phyloP scores from a whole-genome alignment of 2,329 filamentous ascomycete genomes.

The Davidsoniella virescens region DNA sequence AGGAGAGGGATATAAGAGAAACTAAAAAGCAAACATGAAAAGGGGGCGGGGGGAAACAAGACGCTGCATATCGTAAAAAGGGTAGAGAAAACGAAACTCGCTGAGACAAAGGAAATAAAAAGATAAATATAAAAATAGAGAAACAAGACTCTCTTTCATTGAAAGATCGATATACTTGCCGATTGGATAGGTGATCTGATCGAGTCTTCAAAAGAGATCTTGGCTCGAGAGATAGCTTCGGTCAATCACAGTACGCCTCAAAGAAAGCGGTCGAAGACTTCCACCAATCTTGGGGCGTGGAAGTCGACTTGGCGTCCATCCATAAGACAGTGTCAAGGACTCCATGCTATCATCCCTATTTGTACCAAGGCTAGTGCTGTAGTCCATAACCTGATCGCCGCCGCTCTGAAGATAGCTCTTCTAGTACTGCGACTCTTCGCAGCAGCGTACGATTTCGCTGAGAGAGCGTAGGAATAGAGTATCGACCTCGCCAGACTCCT shows the following conservation, averaged over 20 bases:
- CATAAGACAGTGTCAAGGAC: too few species aligned
- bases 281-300: too few species aligned
- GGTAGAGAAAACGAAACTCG: neutral
- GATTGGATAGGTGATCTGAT: neutral
- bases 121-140: slow-evolving; percentile 4
- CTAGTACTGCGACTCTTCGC: slow-evolving; percentile 6
- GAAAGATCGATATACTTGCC: neutral
- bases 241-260: too few species aligned
- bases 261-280: too few species aligned
- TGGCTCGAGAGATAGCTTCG: too few species aligned
- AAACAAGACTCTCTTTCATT: too few species aligned
- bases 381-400: neutral
- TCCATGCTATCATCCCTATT: neutral
- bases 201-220: neutral
- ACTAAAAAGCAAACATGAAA: slow-evolving; percentile 2
- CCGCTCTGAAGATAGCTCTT: neutral
- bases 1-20: neutral
- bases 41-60: neutral
- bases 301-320: too few species aligned
- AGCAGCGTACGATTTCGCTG: slow-evolving; percentile 11
- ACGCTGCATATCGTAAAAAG: slow-evolving; percentile 1
- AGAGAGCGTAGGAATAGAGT: slow-evolving; percentile 9
- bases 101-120: neutral
- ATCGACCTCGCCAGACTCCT: slow-evolving; percentile 8
- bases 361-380: neutral